phyloP scores from a whole-genome alignment of 1,284 basidiomycete genomes.

The Apiotrichum gracile region DNA sequence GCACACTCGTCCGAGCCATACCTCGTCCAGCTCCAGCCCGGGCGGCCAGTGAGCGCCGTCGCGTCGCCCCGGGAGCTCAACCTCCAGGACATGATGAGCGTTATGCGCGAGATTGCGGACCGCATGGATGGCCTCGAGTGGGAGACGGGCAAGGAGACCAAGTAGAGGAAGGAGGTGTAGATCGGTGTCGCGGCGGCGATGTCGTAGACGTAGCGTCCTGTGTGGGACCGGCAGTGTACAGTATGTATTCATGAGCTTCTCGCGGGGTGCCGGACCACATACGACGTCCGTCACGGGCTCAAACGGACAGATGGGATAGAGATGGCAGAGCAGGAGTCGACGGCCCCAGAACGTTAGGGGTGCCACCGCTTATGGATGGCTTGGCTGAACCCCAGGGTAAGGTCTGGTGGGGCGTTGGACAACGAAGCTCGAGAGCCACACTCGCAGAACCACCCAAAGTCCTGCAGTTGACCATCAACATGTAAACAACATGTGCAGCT shows the following conservation, averaged over 20 bases:
- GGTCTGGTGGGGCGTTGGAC: no score
- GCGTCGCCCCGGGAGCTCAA: conserved; percentile 22
- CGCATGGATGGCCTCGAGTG: conserved; percentile 36
- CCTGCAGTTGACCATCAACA: no score
- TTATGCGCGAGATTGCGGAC: conserved; percentile 28
- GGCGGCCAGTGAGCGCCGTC: conserved; percentile 27
- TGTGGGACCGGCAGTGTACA: background rate
- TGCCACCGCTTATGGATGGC: no score
- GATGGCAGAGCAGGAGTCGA: no score
- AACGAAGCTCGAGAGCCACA: no score
- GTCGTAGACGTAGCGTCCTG: background rate
- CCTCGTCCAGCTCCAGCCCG: conserved; percentile 34
- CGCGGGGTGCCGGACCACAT: no score
- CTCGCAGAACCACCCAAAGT: no score
- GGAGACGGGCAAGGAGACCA: conserved; percentile 19
- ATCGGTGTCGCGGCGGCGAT: background rate
- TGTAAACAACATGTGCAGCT: no score
- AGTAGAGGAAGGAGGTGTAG: background rate
- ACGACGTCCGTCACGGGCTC: no score
- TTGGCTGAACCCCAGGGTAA: no score
- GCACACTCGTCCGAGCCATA: conserved; percentile 24
- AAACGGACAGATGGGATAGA: no score
- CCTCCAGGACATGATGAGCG: conserved; percentile 27
- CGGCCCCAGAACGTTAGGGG: no score
- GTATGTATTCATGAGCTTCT: background rate